phyloP scores from a whole-genome alignment of 805 yeast species.

The Blastobotrys peoriensis region DNA sequence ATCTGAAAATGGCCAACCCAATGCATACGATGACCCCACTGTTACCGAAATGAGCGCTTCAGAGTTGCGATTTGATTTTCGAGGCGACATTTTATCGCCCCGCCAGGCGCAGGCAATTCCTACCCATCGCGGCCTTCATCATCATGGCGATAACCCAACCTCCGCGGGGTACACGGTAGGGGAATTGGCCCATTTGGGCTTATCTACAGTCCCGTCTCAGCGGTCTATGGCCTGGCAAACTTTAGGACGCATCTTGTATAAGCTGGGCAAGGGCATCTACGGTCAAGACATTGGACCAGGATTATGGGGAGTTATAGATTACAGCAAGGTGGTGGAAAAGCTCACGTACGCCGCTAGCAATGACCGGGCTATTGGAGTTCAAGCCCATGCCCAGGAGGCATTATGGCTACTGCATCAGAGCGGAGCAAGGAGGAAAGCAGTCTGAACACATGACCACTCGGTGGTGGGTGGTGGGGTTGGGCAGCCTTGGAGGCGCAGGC shows the following conservation, averaged over 20 bases:
- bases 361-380: slow-evolving; percentile 58
- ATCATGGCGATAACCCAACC: slow-evolving; percentile 83
- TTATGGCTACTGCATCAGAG: slow-evolving; percentile 56
- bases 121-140: slow-evolving; percentile 70
- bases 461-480: too few relatives aligned
- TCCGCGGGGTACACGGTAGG: slow-evolving; percentile 87
- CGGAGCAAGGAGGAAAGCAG: not conserved
- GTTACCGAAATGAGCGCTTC: slow-evolving; percentile 34
- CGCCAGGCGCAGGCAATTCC: slow-evolving; percentile 44
- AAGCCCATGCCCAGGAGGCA: slow-evolving; percentile 83
- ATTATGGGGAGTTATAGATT: slow-evolving; percentile 68
- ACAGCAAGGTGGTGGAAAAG: slow-evolving; percentile 56
- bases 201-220: slow-evolving; percentile 80
- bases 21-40: slow-evolving; percentile 36
- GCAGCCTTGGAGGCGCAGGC: too few relatives aligned
- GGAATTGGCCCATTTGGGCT: slow-evolving; percentile 71
- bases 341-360: slow-evolving; percentile 59
- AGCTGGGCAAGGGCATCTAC: slow-evolving; percentile 50
- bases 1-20: slow-evolving; percentile 9
- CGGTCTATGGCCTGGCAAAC: slow-evolving; percentile 82
- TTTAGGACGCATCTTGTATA: slow-evolving; percentile 78
- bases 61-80: slow-evolving; percentile 81
- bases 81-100: slow-evolving; percentile 68
- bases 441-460: too few relatives aligned
- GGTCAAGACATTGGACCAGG: slow-evolving; percentile 44